Evolutionary conservation across 495 filamentous ascomycete genomes (phyloP).

Genomic region (Aspergillus mulundensis): DNA sequence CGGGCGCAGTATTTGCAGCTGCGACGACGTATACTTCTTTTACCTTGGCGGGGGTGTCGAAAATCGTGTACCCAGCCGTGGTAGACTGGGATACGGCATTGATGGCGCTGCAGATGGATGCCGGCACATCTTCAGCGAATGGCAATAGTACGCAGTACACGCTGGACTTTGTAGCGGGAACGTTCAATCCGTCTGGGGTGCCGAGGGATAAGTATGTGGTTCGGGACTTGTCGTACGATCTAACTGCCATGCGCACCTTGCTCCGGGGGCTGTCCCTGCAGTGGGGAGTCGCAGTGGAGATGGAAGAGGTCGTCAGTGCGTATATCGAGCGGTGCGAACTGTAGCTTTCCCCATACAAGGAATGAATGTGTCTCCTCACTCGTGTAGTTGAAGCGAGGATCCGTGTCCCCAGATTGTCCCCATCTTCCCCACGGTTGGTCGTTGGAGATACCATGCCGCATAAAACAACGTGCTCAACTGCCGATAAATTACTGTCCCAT

Average conservation of each 20-base stretch:
- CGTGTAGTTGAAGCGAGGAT: background rate
- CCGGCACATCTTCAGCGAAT: background rate
- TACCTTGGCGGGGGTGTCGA: background rate
- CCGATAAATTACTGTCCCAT: too few species aligned
- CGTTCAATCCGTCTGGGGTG: background rate
- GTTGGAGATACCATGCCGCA: too few species aligned
- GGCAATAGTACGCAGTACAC: background rate
- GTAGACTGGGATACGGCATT: background rate
- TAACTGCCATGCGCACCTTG: background rate
- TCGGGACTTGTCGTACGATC: conserved; percentile 4
- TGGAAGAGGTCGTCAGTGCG: conserved; percentile 6
- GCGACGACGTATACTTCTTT: conserved; percentile 3
- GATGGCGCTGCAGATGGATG: background rate
- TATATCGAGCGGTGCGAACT: conserved; percentile 3
- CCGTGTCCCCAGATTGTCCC: background rate
- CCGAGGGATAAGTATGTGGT: conserved; percentile 1
- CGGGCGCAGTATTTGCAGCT: background rate
- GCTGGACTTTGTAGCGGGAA: background rate
- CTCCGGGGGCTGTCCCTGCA: background rate
- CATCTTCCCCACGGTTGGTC: too few species aligned
- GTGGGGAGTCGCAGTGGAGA: conserved; percentile 2
- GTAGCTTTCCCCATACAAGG: background rate
- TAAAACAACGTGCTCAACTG: too few species aligned
- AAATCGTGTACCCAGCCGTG: background rate
- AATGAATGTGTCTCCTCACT: background rate